phyloP scores from a whole-genome alignment of 2,329 filamentous ascomycete species.

The Penicillium sp. region DNA sequence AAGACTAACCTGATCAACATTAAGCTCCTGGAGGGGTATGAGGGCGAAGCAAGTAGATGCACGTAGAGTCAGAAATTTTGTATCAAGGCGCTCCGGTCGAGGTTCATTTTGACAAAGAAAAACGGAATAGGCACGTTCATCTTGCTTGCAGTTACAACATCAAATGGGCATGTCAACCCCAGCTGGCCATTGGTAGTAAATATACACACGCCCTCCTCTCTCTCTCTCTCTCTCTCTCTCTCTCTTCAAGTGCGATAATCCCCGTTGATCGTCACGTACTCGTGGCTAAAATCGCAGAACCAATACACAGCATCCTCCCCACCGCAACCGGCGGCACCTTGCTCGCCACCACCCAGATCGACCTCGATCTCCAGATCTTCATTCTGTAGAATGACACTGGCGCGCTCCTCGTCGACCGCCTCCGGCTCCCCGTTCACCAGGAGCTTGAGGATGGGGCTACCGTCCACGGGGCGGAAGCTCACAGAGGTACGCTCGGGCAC shows the following conservation, averaged over 20 bases:
- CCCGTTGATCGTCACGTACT: constrained; percentile 64
- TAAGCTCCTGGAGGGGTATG: too few relatives aligned
- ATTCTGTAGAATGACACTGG: constrained; percentile 53
- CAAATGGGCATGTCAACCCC: too few relatives aligned
- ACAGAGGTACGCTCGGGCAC: constrained; percentile 54
- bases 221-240: not conserved
- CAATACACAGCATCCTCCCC: constrained; percentile 54
- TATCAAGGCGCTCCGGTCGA: too few relatives aligned
- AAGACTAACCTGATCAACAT: too few relatives aligned
- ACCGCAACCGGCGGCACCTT: constrained; percentile 36
- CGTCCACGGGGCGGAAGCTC: constrained; percentile 55
- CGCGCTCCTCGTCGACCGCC: constrained; percentile 54
- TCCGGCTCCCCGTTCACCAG: constrained; percentile 58
- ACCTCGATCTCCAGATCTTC: constrained; percentile 60
- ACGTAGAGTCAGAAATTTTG: too few relatives aligned
- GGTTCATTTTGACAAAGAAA: too few relatives aligned
- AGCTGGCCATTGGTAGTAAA: not conserved
- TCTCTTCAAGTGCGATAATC: constrained; percentile 54
- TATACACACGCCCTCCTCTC: not conserved
- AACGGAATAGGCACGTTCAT: too few relatives aligned
- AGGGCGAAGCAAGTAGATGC: too few relatives aligned
- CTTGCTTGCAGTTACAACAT: not conserved
- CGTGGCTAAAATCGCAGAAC: constrained; percentile 64
- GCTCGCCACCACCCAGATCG: constrained; percentile 48
- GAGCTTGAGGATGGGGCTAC: constrained; percentile 51